Base-by-base conservation (phyloP, 2,329 filamentous ascomycete genomes). In the Dichotomopilus funicola region DNA sequence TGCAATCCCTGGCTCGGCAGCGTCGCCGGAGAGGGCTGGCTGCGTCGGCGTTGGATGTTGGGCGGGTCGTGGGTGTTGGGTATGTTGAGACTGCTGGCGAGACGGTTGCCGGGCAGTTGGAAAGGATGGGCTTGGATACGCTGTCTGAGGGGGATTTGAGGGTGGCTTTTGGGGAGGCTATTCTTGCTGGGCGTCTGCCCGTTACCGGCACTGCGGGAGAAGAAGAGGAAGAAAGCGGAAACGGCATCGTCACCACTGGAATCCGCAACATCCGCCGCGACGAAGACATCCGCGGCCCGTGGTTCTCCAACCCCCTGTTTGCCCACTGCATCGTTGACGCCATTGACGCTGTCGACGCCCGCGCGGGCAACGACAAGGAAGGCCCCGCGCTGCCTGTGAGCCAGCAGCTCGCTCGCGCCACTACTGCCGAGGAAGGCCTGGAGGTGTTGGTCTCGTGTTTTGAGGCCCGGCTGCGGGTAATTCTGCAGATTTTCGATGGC, bases 51-150 rank as follows among this genome's bases (percentile, higher is more conserved):
- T 31, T 61, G 47, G 45, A 61, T 34, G 45, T 82, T 4, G 70
- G 72, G 1, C 52, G 62, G 5, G 62, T 79, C 0, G 54, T 70
- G 0, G 77, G 73, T 5, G 59, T 72, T 1, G 78, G 78, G 0
- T 76, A 74, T 55, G 65, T 76, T 31, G 59, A 60, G 3, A 61
- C 62, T 6, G 57, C 62, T 46, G 43, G 58, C 19, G 47, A 51
- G 27, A 55, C 58, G 13, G 31, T 43, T 2, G 54, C 54, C 12
- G 46, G 59, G 33, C 37, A 56, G 43, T 51, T 63, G 8, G 42
- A 43, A n/a, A 58, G 50, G 35, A 5, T 56, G 38, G 59, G 57
- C 8, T 51, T 54, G 47, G 37, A 44, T 10, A 47, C 45, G 19
- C 46, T 62, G 33, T 62, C 59, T 0, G 75, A 75, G 44, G 27